phyloP scores from a whole-genome alignment of 2,329 filamentous ascomycete species.

The Anisogramma anomala region DNA sequence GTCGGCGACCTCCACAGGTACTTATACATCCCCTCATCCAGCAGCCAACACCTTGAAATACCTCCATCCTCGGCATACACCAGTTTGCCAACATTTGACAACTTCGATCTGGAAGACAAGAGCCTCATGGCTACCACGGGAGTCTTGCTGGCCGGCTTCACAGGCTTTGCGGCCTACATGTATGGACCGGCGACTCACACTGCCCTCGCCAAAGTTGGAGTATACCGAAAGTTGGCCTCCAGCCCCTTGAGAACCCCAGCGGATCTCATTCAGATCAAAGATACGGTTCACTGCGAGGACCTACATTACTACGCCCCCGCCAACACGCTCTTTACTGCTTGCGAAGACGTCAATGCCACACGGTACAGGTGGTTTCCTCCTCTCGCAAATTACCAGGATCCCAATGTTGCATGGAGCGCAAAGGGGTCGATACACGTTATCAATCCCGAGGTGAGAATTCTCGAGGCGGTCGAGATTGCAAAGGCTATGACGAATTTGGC shows the following conservation, averaged over 20 bases:
- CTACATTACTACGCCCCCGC: constrained; percentile 41
- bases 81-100: too few relatives aligned
- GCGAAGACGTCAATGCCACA: constrained; percentile 31
- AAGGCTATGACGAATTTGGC: neutral
- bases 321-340: constrained; percentile 43
- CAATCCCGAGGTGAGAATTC: constrained; percentile 35
- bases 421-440: constrained; percentile 40
- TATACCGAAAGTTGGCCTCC: constrained; percentile 4
- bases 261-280: constrained; percentile 32
- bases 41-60: too few relatives aligned
- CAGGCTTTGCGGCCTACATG: constrained; percentile 8
- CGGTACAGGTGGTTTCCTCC: constrained; percentile 43
- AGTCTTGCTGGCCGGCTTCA: constrained; percentile 6
- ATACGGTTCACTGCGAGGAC: constrained; percentile 49
- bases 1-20: too few relatives aligned
- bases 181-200: constrained; percentile 8
- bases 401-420: constrained; percentile 24
- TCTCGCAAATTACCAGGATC: constrained; percentile 29
- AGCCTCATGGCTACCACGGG: constrained; percentile 7
- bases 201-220: constrained; percentile 8
- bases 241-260: constrained; percentile 3
- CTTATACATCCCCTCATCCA: too few relatives aligned
- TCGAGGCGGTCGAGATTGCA: neutral
- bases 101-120: constrained; percentile 5
- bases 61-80: too few relatives aligned